Base-by-base conservation (phyloP, 306 rosid species). In the Pyrus bretschneideri region DNA sequence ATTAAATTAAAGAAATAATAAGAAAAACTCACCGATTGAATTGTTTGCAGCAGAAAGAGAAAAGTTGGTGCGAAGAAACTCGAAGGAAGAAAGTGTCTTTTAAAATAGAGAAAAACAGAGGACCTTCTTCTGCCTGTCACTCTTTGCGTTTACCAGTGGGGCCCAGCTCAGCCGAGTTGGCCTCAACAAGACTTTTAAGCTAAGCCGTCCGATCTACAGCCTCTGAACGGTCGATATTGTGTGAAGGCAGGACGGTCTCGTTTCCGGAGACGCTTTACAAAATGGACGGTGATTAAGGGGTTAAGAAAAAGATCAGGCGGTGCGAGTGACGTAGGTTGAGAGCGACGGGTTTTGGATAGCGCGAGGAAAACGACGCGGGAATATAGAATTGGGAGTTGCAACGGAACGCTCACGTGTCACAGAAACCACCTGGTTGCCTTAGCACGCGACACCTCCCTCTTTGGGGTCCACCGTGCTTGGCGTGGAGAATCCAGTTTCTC, bases 331-430 rank as follows among this genome's bases (percentile, higher is more conserved):
- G 13, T 11, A 19, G 27, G 58, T 35, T 49, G 70, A 69, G 9
- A 35, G 3, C 25, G 22, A 18, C 18, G 69, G 19, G 33, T 1
- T 57, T 21, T 30, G 12, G 67, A 38, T 67, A 1, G 62, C 23
- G n/a, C 46, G 4, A 23, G 72, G 19, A 64, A 58, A 62, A 71
- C 63, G 72, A 52, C 35, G 69, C 59, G 38, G 35, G 18, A 35
- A 27, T 38, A 27, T 29, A 67, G 70, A 18, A 3, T 2, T 33
- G 42, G 58, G 17, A 29, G 75, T 61, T 45, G 70, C 68, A 76
- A 79, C 81, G 14, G 83, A 83, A 42, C 12, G 78, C 70, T 81
- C 75, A 63, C 85, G 84, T 84, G 84, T 71, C 81, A 51, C 7
- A 46, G 7, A 42, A 9, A 27, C 10, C n/a, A 21, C 5, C 23